Evolutionary conservation across 352 stramenopile species (phyloP).

Genomic region (Phytophthora constricta): DNA sequence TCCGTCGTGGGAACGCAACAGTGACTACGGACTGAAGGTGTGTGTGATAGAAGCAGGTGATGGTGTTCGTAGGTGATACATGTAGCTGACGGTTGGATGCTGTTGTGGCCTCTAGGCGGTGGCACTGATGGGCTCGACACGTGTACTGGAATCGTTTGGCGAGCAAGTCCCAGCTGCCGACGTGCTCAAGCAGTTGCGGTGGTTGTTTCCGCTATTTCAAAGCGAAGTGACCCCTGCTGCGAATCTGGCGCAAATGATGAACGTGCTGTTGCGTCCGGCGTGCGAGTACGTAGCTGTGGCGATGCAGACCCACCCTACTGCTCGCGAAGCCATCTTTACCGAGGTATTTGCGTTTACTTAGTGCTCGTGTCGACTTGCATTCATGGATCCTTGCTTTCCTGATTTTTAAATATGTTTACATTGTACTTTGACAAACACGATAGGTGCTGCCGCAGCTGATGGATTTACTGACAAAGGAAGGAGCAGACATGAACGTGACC

Average conservation of each 20-base stretch:
- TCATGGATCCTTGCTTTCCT: not conserved
- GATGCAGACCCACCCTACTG: conserved; percentile 64
- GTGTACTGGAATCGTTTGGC: conserved; percentile 71
- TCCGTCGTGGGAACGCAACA: conserved; percentile 48
- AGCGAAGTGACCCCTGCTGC: conserved; percentile 19
- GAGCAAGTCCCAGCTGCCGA: conserved; percentile 41
- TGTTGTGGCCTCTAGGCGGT: conserved; percentile 52
- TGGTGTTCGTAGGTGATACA: not conserved
- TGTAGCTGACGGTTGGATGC: conserved; percentile 27
- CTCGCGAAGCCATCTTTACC: conserved; percentile 47
- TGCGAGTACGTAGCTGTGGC: conserved; percentile 72
- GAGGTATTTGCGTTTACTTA: conserved; percentile 32
- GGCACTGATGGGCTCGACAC: conserved; percentile 70
- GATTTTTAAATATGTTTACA: not conserved
- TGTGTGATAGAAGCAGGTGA: not conserved
- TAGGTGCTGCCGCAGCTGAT: conserved; percentile 58
- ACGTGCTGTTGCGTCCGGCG: conserved; percentile 62
- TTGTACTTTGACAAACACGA: not conserved
- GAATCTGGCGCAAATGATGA: conserved; percentile 32
- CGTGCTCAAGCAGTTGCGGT: conserved; percentile 56
- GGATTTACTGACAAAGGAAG: conserved; percentile 41
- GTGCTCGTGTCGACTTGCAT: not conserved
- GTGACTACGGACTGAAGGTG: conserved; percentile 60
- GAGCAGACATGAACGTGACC: conserved; percentile 10
- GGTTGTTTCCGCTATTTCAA: conserved; percentile 61